These are phyloP conservation scores for Termitomyces sp. DNA, from an alignment of 768 basidiomycete species.

Conservation along the genomic window DNA sequence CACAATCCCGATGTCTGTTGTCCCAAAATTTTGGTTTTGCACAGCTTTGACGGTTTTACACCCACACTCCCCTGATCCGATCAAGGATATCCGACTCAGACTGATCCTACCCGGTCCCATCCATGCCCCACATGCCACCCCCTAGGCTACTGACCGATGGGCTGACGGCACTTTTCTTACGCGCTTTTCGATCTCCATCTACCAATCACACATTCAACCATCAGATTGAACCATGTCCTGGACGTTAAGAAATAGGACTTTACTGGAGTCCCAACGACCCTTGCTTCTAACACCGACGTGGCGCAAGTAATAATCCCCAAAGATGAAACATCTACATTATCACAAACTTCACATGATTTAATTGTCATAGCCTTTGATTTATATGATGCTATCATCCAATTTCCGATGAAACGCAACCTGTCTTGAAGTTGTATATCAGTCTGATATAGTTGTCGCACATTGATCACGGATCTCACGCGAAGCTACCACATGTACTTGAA, in stretches of 20 bases:
- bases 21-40: too few species aligned
- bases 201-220: not conserved
- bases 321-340: not conserved
- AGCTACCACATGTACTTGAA: not conserved
- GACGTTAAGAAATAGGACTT: not conserved
- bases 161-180: not conserved
- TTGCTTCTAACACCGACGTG: not conserved
- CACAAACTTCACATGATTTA: not conserved
- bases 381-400: not conserved
- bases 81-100: not conserved
- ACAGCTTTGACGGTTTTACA: too few species aligned
- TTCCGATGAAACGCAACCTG: not conserved
- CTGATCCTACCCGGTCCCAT: not conserved
- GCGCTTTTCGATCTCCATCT: not conserved
- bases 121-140: not conserved
- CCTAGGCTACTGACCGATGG: not conserved
- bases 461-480: not conserved
- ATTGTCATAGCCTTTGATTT: not conserved
- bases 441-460: not conserved
- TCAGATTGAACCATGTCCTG: not conserved
- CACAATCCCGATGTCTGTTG: too few species aligned
- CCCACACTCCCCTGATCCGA: not conserved
- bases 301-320: not conserved
- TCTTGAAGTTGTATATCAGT: not conserved
- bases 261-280: not conserved